Conservation (phyloP, 208 protist genomes). For the Crithidia fasciculata region DNA sequence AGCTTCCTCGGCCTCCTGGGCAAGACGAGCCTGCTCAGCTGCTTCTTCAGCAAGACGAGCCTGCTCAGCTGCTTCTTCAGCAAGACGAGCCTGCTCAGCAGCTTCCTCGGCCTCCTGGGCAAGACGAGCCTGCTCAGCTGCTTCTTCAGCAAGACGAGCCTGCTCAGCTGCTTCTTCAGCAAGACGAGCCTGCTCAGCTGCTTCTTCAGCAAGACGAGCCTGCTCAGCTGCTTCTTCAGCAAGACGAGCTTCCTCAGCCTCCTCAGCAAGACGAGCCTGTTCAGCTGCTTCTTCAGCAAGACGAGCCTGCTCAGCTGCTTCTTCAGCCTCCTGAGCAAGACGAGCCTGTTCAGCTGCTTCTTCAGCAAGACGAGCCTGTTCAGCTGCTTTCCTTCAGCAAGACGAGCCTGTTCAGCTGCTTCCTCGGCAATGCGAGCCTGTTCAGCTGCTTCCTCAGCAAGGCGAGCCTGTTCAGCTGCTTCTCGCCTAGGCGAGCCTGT, state of each 20-base stretch:
- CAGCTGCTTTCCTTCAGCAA: constrained; percentile 16
- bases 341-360: constrained; percentile 8
- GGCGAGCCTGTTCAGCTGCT: neutral
- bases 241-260: constrained; percentile 13
- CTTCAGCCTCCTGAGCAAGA: constrained; percentile 2
- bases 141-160: constrained; percentile 1
- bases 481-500: no score
- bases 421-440: neutral
- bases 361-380: constrained; percentile 7
- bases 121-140: constrained; percentile 22
- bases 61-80: neutral
- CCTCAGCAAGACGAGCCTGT: constrained; percentile 3
- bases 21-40: constrained; percentile 10
- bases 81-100: constrained; percentile 14
- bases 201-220: constrained; percentile 14
- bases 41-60: neutral
- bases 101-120: neutral
- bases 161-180: constrained; percentile 25
- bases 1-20: constrained; percentile 7
- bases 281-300: constrained; percentile 17
- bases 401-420: constrained; percentile 13
- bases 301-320: constrained; percentile 4
- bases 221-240: constrained; percentile 5
- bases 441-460: neutral
- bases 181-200: constrained; percentile 12